Evolutionary conservation across 148 eudicot genomes (phyloP).

Genomic region (Persicaria tinctoria): DNA sequence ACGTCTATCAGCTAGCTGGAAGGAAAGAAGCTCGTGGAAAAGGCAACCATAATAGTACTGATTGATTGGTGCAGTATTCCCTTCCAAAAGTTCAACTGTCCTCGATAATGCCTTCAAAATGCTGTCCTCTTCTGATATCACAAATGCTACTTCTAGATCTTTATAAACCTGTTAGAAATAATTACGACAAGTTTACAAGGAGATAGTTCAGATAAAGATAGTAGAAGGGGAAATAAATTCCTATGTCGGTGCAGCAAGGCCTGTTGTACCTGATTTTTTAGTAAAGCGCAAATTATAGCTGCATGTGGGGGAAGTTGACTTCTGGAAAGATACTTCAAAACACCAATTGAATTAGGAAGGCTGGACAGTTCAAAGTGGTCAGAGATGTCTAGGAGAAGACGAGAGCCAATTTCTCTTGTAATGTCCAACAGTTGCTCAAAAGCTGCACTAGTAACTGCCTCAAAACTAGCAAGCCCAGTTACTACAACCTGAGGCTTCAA

Average conservation of each 20-base stretch:
- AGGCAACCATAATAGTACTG: slow-evolving; percentile 93
- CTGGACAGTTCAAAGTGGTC: slow-evolving; percentile 98
- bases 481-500: slow-evolving; percentile 94
- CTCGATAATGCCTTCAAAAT: slow-evolving; percentile 72
- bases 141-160: slow-evolving; percentile 95
- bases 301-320: slow-evolving; percentile 77
- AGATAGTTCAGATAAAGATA: neutral
- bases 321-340: slow-evolving; percentile 75
- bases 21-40: slow-evolving; percentile 84
- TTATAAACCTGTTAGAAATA: slow-evolving; percentile 58
- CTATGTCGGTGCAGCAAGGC: neutral
- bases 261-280: slow-evolving; percentile 68
- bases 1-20: slow-evolving; percentile 88
- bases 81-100: slow-evolving; percentile 85
- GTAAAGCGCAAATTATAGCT: slow-evolving; percentile 72
- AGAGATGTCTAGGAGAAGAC: slow-evolving; percentile 86
- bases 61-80: slow-evolving; percentile 72
- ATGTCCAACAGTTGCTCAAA: slow-evolving; percentile 69
- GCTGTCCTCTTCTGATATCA: slow-evolving; percentile 77
- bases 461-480: slow-evolving; percentile 88
- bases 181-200: neutral
- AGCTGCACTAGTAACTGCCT: slow-evolving; percentile 90
- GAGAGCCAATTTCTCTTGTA: slow-evolving; percentile 78
- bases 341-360: slow-evolving; percentile 86
- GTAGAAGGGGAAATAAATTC: neutral